phyloP scores from a whole-genome alignment of 108 stramenopile genomes.

The Fistulifera pelliculosa region DNA sequence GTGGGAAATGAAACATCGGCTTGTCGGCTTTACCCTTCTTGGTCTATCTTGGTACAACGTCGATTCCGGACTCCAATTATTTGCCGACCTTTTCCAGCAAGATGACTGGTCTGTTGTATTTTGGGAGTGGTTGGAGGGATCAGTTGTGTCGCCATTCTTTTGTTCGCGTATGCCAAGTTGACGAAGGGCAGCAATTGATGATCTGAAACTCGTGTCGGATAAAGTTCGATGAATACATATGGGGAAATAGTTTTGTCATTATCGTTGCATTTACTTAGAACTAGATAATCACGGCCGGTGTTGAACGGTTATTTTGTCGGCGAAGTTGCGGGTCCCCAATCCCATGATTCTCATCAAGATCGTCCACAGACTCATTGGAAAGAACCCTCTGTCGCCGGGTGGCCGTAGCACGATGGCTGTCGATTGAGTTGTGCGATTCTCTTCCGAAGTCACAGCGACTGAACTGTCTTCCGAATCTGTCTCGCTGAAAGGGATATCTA shows the following conservation, averaged over 20 bases:
- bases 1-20: slow-evolving; percentile 25
- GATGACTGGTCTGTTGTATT: slow-evolving; percentile 13
- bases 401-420: slow-evolving; percentile 21
- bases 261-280: too few relatives aligned
- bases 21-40: slow-evolving; percentile 19
- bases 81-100: slow-evolving; percentile 15
- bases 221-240: too few relatives aligned
- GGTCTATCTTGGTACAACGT: slow-evolving; percentile 27
- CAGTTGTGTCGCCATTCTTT: slow-evolving; percentile 4
- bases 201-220: too few relatives aligned
- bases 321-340: neutral
- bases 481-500: neutral
- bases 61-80: slow-evolving; percentile 20
- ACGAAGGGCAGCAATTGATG: too few relatives aligned
- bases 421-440: slow-evolving; percentile 37
- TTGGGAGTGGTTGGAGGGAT: slow-evolving; percentile 12
- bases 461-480: neutral
- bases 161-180: neutral
- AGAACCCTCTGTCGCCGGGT: slow-evolving; percentile 25
- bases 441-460: slow-evolving; percentile 10
- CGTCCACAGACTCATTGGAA: slow-evolving; percentile 40
- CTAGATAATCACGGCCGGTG: neutral
- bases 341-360: slow-evolving; percentile 49
- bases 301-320: neutral
- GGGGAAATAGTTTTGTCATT: too few relatives aligned